Evolutionary conservation across 768 basidiomycete species (phyloP), one percentile per base, ranked within the genome.

Genomic region (Leucocoprinus sp.): DNA sequence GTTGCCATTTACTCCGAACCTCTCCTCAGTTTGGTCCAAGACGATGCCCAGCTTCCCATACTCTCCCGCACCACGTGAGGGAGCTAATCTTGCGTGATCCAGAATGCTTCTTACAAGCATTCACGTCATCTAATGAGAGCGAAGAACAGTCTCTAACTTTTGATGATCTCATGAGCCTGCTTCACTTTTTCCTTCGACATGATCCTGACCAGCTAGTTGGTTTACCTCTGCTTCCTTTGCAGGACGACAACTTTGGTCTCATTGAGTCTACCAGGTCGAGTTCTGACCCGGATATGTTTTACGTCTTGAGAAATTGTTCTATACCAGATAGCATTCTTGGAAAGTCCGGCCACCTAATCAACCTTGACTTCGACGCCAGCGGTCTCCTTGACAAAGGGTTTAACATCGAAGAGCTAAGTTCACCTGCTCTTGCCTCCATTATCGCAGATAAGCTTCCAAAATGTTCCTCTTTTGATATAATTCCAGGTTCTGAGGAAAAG

Each of bases 161-260:
- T 1, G 46, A 42, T 4, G 23, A 19, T 14, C 46, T 48, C 26
- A 14, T 28, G 4, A 45, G 54, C 4, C 37, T 67, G 3, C 48
- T 66, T 18, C 19, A 3, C 1, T 68, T 62, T 41, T 57, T 70
- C 14, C 27, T 49, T 11, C 49, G 56, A 1, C 39, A 28, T 1
- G 52, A 43, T 24, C 41, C 50, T 14, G 24, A 49, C 3, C 47
- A 52, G 4, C 49, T 56, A 31, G 39, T 65, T 11, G 66, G 57
- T 0, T 55, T 71, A 36, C 55, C 55, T 2, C 57, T 73, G 1
- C 42, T 73, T 1, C 68, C 66, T 3, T 57, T 72, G 7, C 55
- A 64, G 19, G 52, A 67, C 45, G 61, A 53, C 4, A 58, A 50
- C 0, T 61, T 64, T 36, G 63, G 54, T 0, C 49, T 46, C 1